These are phyloP conservation scores for Pezicula neosporulosa DNA, from an alignment of 2,329 filamentous ascomycete species.

Conservation along the genomic window DNA sequence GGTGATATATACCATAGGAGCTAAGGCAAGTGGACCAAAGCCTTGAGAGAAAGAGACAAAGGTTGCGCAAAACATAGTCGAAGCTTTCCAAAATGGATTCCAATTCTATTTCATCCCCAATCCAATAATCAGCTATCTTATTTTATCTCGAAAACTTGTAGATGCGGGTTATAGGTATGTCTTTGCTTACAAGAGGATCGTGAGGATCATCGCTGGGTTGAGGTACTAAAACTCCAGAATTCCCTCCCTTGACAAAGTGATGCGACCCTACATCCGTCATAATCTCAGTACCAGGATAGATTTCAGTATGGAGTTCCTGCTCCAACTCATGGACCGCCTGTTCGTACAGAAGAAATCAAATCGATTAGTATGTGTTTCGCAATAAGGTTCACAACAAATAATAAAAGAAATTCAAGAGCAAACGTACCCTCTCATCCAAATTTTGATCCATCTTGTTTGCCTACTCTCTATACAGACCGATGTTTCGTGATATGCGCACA, in stretches of 20 bases:
- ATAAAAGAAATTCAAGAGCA: not conserved
- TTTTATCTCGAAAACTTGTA: not conserved
- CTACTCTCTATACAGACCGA: no score
- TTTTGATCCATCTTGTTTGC: slow-evolving; percentile 19
- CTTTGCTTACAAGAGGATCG: slow-evolving; percentile 39
- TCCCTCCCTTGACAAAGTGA: slow-evolving; percentile 57
- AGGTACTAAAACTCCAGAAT: slow-evolving; percentile 43
- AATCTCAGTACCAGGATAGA: slow-evolving; percentile 32
- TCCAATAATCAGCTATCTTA: not conserved
- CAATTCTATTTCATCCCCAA: slow-evolving; percentile 31
- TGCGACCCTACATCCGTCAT: slow-evolving; percentile 53
- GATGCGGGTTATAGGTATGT: no score
- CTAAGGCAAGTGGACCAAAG: slow-evolving; percentile 38
- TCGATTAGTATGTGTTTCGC: no score
- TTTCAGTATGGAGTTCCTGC: slow-evolving; percentile 25
- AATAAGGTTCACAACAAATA: not conserved
- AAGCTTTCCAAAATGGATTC: slow-evolving; percentile 42
- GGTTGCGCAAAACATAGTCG: slow-evolving; percentile 28
- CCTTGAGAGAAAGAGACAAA: slow-evolving; percentile 39
- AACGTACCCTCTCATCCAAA: slow-evolving; percentile 17
- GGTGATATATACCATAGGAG: not conserved
- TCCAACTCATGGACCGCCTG: slow-evolving; percentile 23
- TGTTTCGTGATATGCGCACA: no score
- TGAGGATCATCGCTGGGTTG: slow-evolving; percentile 43
- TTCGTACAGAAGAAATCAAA: not conserved